Conservation (phyloP, 2,329 filamentous ascomycete genomes). For the Pseudogymnoascus sp. region DNA sequence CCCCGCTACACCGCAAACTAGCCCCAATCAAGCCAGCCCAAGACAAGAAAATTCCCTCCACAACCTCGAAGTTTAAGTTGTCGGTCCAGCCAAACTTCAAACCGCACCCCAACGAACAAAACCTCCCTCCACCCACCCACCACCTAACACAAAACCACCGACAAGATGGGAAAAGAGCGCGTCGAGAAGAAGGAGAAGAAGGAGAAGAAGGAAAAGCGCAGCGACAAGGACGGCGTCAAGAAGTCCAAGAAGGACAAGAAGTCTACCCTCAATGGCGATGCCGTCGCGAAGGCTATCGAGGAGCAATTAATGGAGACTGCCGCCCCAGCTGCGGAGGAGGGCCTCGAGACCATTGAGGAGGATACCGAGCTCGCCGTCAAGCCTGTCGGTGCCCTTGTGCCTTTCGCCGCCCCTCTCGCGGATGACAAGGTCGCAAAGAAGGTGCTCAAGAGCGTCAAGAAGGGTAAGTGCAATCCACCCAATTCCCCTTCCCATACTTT, state of each 20-base stretch:
- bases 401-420: conserved; percentile 73
- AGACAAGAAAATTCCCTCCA: conserved; percentile 12
- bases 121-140: conserved; percentile 7
- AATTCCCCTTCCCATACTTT: not conserved
- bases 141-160: conserved; percentile 9
- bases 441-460: conserved; percentile 56
- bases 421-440: conserved; percentile 67
- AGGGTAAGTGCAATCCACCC: conserved; percentile 32
- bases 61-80: conserved; percentile 2
- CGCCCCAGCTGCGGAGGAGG: conserved; percentile 34
- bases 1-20: not conserved
- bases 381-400: conserved; percentile 57
- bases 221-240: conserved; percentile 36
- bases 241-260: conserved; percentile 33
- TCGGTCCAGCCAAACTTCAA: not conserved
- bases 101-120: conserved; percentile 5
- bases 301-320: conserved; percentile 52
- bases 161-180: conserved; percentile 32
- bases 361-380: conserved; percentile 35
- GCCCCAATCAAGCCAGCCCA: conserved; percentile 11
- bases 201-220: conserved; percentile 63
- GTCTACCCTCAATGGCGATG: conserved; percentile 35
- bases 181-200: conserved; percentile 52
- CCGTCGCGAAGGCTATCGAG: conserved; percentile 53
- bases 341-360: conserved; percentile 29